phyloP scores from a whole-genome alignment of 306 rosid species.

The Calophaca sinica region DNA sequence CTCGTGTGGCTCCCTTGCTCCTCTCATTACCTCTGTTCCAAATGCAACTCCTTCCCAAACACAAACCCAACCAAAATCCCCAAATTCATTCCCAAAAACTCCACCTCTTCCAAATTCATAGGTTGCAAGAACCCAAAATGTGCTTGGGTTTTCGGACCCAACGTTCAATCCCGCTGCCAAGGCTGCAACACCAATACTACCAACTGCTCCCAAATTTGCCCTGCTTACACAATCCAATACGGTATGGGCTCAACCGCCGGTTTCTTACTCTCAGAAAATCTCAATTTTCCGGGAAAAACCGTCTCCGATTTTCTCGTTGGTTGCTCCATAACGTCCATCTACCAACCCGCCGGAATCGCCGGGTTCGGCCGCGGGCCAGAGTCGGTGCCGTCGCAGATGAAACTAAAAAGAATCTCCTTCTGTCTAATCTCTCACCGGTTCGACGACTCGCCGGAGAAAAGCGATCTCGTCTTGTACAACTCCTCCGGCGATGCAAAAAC shows the following conservation, averaged over 20 bases:
- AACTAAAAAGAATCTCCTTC: slow-evolving; percentile 68
- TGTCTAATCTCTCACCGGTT: slow-evolving; percentile 65
- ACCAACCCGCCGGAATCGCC: slow-evolving; percentile 77
- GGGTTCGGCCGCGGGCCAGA: slow-evolving; percentile 79
- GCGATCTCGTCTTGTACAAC: slow-evolving; percentile 57
- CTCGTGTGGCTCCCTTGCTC: slow-evolving; percentile 88
- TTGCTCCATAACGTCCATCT: slow-evolving; percentile 67
- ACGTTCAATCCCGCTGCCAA: slow-evolving; percentile 52
- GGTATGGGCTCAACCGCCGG: slow-evolving; percentile 78
- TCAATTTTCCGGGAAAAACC: slow-evolving; percentile 54
- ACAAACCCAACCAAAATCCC: slow-evolving; percentile 51
- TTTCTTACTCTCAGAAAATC: slow-evolving; percentile 62
- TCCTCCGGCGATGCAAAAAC: not conserved
- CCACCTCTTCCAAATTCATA: slow-evolving; percentile 63
- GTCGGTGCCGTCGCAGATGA: slow-evolving; percentile 73
- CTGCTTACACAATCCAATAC: slow-evolving; percentile 62
- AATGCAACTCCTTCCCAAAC: slow-evolving; percentile 54
- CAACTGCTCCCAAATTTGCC: slow-evolving; percentile 49
- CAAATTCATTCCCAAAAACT: slow-evolving; percentile 63
- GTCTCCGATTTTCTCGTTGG: slow-evolving; percentile 63
- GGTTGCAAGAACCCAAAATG: slow-evolving; percentile 81
- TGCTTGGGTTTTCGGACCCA: slow-evolving; percentile 57
- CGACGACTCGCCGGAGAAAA: slow-evolving; percentile 59
- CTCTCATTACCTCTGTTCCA: slow-evolving; percentile 68
- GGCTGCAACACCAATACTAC: too few species aligned